Evolutionary conservation across 805 yeast species (phyloP).

Genomic region (Huiozyma sinensis): DNA sequence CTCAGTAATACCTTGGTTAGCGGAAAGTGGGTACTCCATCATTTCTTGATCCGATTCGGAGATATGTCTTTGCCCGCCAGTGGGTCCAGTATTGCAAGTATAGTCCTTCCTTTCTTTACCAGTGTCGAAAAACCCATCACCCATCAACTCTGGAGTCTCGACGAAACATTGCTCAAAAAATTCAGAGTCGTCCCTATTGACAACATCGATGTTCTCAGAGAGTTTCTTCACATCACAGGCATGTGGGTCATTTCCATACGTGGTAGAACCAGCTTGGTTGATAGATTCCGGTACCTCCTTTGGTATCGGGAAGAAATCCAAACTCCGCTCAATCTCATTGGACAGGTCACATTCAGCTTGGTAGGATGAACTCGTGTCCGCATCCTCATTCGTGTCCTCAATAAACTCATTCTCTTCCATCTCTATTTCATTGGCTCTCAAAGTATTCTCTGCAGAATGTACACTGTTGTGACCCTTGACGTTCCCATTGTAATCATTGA

Average conservation of each 20-base stretch:
- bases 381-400: too few relatives aligned
- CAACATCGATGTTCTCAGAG: conserved; percentile 9
- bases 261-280: too few relatives aligned
- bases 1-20: background rate
- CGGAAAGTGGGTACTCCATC: background rate
- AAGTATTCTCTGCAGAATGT: background rate
- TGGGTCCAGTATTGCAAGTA: too few relatives aligned
- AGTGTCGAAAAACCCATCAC: background rate
- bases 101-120: background rate
- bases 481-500: conserved; percentile 1
- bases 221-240: conserved; percentile 4
- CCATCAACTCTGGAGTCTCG: conserved; percentile 1
- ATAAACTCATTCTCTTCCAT: conserved; percentile 3
- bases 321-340: conserved; percentile 4
- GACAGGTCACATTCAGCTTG: too few relatives aligned
- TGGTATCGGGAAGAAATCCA: conserved; percentile 12
- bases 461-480: conserved; percentile 1
- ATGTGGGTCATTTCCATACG: background rate
- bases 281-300: conserved; percentile 4
- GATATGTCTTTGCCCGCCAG: background rate
- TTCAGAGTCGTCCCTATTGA: conserved; percentile 5
- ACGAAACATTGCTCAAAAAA: conserved; percentile 2
- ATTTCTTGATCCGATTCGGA: background rate
- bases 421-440: background rate
- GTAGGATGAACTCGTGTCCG: too few relatives aligned